Evolutionary conservation across 176 grass and related monocot species (phyloP), one percentile per base, ranked within the genome.

Genomic region (Triticum dicoccoides): DNA sequence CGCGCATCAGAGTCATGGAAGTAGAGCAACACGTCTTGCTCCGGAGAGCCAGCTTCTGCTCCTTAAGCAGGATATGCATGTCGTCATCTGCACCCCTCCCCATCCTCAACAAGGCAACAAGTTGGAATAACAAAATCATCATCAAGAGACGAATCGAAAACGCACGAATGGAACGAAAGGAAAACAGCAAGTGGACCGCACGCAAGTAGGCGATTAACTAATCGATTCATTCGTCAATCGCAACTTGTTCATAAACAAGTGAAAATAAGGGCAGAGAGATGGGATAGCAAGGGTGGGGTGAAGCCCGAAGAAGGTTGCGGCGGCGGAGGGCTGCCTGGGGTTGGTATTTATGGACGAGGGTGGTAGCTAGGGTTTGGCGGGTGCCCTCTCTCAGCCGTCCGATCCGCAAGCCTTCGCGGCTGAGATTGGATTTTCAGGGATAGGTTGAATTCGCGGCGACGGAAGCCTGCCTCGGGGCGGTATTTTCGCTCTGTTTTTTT

Each of bases 1-100:
- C 1, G 7, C 47, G 91, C 89, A 93, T 95, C 91, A 80, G 94
- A 93, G 86, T 91, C 89, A 91, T 89, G 91, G 89, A 93, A 93
- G 87, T 90, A 23, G 62, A 81, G 86, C 83, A 87, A 92, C 90
- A 95, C 21, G 23, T 13, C 77, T 80, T 42, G 8, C 59, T 42
- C 41, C 59, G 59, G 1, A 6, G 41, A 81, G 84, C 47, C 18
- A 81, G 83, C 90, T 90, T 86, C 82, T 89, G 80, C 65, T 89
- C 69, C 69, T 20, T 72, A 64, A 35, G 73, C 56, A 85, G 85
- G 81, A 83, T 56, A 79, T 58, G 59, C 3, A 76, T 62, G 76
- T 90, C 92, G 77, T 90, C 92, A 90, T 86, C 14, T 73, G 77
- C 77, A n/a, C n/a, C 35, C 52, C 44, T 11, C 11, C 30, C 41